Base-by-base conservation (phyloP, 2,329 filamentous ascomycete genomes). In the Nemania sp. region DNA sequence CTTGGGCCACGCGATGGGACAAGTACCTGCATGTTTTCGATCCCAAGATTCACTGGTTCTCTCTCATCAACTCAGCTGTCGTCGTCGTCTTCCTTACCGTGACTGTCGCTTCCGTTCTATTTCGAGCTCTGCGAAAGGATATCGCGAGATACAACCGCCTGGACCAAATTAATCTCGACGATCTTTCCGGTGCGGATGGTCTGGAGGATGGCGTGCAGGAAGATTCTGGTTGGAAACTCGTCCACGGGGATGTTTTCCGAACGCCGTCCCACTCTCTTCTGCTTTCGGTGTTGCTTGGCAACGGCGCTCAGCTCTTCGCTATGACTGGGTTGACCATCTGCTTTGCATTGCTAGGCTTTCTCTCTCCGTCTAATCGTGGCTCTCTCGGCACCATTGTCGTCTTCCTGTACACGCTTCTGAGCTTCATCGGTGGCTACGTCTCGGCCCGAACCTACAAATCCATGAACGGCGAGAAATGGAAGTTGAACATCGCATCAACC, bases 31-130 rank as follows among this genome's bases (percentile, higher is more conserved):
- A 98, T 72, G 94, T 99, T 32, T 96, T 93, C 73, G 93, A 98
- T 75, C 93, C 95, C 54, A 96, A 95, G 81, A 98, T 99, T 69
- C 95, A 99, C 76, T 99, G 95, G 95, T 97, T 98, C 80, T 97
- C 93, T 61, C 87, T 99, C 51, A 90, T 98, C 78, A 97, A 97
- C 77, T 97, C 93, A 37, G 91, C 95, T 51, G 88, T 98, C 46
- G 96, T 99, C 64, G 93, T 99, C 52, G 84, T 97, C 50, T 95
- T 98, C 77, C 82, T 98, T 42, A 88, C 94, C 37, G 86, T 92
- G 47, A 97, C 95, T 69, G 95, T 99, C 65, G 89, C 90, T 76
- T 96, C 93, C n/a, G 91, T 98, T 48, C 82, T 99, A 15, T 81
- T 96, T 57, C 87, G 94, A 55, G 92, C 94, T 1, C 80, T 99